Base-by-base conservation (phyloP, 139 green algal species). In the Picocystis salinarum region DNA sequence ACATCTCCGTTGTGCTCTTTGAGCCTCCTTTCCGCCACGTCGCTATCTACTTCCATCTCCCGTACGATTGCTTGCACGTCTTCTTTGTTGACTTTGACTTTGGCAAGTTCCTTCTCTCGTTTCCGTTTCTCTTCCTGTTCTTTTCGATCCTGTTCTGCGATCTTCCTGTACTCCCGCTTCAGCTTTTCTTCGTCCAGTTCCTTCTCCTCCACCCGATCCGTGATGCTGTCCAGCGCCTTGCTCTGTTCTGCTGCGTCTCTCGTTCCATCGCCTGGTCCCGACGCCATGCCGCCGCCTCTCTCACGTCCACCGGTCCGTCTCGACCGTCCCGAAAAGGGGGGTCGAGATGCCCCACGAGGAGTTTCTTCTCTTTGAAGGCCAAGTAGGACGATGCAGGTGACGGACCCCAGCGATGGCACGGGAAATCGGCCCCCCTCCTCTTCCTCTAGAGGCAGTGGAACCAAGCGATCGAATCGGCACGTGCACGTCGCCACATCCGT, bases 41-140 rank as follows among this genome's bases (percentile, higher is more conserved):
- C 82, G 45, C 62, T 68, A 39, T 83, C 71, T 23, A 83, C 29
- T 45, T 87, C 73, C 39, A 77, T 63, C 58, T 87, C 71, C 20
- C 36, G 2, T 4, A 60, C 61, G 5, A 88, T 58, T 20, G 82
- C 39, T 6, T 68, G 59, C 6, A 88, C 40, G 53, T 88, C 73
- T 18, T 48, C 60, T 26, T 61, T 40, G 3, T 40, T 51, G 6
- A 83, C 56, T 51, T 83, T 88, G 19, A 88, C 62, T 4, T 69
- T 70, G 9, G 76, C 74, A 25, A 90, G 57, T 61, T 83, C 67
- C 28, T 52, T 64, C 31, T 90, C 78, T 7, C 68, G 63, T 40
- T n/a, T 31, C 6, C 13, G 17, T n/a, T n/a, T n/a, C n/a, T n/a
- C n/a, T n/a, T n/a, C n/a, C 23, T 60, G 52, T 28, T 49, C 52